Conservation (phyloP, 2,329 filamentous ascomycete genomes). For the Xylaria sp. region DNA sequence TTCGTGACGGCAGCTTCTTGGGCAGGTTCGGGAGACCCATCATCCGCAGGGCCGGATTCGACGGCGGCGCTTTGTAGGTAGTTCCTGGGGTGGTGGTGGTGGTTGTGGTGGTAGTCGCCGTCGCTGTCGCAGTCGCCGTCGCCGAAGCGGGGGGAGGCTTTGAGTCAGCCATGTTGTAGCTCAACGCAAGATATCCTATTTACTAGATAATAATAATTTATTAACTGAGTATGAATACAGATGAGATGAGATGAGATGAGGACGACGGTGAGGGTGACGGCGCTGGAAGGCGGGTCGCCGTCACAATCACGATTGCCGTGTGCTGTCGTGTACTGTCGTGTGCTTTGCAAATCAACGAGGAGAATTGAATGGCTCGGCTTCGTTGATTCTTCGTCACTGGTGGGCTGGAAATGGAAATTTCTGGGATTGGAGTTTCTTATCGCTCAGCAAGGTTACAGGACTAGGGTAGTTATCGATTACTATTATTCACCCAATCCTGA, state of each 20-base stretch:
- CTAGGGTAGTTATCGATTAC: slow-evolving; percentile 17
- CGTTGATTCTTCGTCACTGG: no score
- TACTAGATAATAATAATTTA: no score
- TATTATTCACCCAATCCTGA: no score
- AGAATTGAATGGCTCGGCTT: slow-evolving; percentile 1
- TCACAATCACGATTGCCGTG: neutral
- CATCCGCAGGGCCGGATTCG: slow-evolving; percentile 79
- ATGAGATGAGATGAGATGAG: no score
- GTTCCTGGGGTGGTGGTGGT: slow-evolving; percentile 44
- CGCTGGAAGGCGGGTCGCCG: neutral
- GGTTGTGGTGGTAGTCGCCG: no score
- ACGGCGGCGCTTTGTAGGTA: slow-evolving; percentile 57
- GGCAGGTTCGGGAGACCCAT: slow-evolving; percentile 88
- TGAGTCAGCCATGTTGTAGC: slow-evolving; percentile 38
- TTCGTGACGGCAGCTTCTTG: slow-evolving; percentile 87
- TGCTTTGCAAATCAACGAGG: neutral
- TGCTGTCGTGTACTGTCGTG: neutral
- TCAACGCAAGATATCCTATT: neutral
- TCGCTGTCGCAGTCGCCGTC: slow-evolving; percentile 13
- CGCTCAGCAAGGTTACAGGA: neutral
- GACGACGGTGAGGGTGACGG: neutral
- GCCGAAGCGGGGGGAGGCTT: slow-evolving; percentile 29
- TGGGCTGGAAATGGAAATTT: slow-evolving; percentile 29
- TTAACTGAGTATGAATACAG: neutral
- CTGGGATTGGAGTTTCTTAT: slow-evolving; percentile 21